Base-by-base conservation (phyloP, 2,329 filamentous ascomycete species). In the Aureobasidium pullulans region DNA sequence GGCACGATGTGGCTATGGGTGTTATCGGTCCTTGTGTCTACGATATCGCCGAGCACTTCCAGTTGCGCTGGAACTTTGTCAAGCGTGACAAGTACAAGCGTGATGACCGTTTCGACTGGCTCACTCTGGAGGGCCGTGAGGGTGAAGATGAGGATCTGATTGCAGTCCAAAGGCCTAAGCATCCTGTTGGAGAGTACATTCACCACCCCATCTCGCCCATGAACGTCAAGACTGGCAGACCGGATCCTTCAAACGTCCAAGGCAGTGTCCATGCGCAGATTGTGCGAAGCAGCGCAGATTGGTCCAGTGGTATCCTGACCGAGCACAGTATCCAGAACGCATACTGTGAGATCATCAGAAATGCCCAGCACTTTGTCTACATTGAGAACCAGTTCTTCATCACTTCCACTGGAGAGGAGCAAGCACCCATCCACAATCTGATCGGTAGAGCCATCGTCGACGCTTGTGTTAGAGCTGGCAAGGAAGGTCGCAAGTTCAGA, bases 361-460 rank as follows among this genome's bases (percentile, higher is more conserved):
- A 89, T 54, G 93, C 93, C 0, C 78, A 96, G 73, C 93, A 97
- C 70, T 96, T 85, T 66, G 88, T 99, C 28, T 99, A 97, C 76
- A 96, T 99, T 62, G 94, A 99, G 72, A 97, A 97, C 68, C 94
- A 99, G 68, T 97, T 97, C 77, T 99, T 97, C 79, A 96, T 95
- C 70, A 95, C 91, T 1, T 89, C 94, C 0, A 97, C 93, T 0
- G 90, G 90, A 8, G 86, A 94, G n/a, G 75, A 96, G 37, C 92
- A 96, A 71, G 76, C 80, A 0, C 93, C 93, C 0, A 84, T 97
- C 28, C 85, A 90, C 72, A 99, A 99, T 70, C 87, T 85, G 16
- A 88, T 99, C 57, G 94, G 94, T 11, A 80, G 81, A 7, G 87
- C 94, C 2, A 96, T 99, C 57, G 94, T 96, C 2, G 91, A 99